These are phyloP conservation scores for Wallacemonas sp. DNA, from an alignment of 208 protist species.

Conservation along the genomic window DNA sequence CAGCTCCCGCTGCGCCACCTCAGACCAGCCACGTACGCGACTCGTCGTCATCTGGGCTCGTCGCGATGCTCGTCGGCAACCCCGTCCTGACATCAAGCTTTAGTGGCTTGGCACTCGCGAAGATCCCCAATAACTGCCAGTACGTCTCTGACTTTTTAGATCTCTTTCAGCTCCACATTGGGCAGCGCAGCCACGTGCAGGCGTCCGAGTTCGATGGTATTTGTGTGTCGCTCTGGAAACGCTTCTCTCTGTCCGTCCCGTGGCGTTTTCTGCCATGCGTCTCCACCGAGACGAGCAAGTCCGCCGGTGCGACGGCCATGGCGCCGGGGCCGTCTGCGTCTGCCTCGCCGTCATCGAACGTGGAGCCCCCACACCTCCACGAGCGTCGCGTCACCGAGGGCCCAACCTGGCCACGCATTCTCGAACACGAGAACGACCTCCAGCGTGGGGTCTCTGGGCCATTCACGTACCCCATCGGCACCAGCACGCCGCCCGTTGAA, in stretches of 20 bases:
- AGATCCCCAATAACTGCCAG: conserved; percentile 39
- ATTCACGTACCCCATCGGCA: conserved; percentile 66
- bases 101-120: conserved; percentile 39
- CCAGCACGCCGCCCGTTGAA: conserved; percentile 43
- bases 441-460: conserved; percentile 34
- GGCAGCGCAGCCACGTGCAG: conserved; percentile 59
- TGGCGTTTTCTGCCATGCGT: conserved; percentile 48
- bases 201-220: conserved; percentile 61
- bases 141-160: conserved; percentile 59
- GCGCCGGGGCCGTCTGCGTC: background rate
- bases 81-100: conserved; percentile 52
- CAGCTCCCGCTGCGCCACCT: background rate
- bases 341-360: background rate
- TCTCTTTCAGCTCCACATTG: conserved; percentile 77
- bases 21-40: conserved; percentile 8
- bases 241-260: conserved; percentile 49
- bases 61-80: conserved; percentile 32
- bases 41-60: background rate
- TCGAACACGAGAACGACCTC: conserved; percentile 59
- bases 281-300: background rate
- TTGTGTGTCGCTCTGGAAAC: conserved; percentile 65
- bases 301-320: too few species aligned
- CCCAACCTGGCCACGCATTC: conserved; percentile 48
- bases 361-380: conserved; percentile 4
- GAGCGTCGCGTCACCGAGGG: background rate